Evolutionary conservation across 2,329 filamentous ascomycete species (phyloP).

Genomic region (Penicillium polonicum): DNA sequence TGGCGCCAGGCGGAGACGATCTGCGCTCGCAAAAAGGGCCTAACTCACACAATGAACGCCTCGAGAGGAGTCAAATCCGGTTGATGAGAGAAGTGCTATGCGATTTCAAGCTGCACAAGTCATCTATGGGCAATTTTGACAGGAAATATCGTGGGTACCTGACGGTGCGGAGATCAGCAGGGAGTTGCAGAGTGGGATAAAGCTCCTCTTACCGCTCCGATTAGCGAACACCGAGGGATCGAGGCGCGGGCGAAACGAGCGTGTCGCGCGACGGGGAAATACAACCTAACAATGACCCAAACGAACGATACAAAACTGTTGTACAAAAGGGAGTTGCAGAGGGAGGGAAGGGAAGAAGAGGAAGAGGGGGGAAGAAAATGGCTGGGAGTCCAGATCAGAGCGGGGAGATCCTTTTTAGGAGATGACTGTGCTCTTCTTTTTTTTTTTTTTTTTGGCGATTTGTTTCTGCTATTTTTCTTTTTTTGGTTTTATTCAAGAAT

Average conservation of each 20-base stretch:
- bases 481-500: not conserved
- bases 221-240: slow-evolving; percentile 19
- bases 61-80: slow-evolving; percentile 28
- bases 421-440: slow-evolving; percentile 1
- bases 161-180: slow-evolving; percentile 38
- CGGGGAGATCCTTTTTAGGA: slow-evolving; percentile 18
- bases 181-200: slow-evolving; percentile 29
- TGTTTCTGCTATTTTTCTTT: not conserved
- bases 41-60: slow-evolving; percentile 42
- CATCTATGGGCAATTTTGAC: slow-evolving; percentile 21
- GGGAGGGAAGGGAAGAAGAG: slow-evolving; percentile 17
- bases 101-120: slow-evolving; percentile 15
- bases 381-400: slow-evolving; percentile 23
- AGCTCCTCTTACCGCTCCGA: slow-evolving; percentile 23
- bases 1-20: slow-evolving; percentile 24
- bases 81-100: slow-evolving; percentile 11
- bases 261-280: slow-evolving; percentile 19
- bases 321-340: slow-evolving; percentile 24
- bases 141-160: slow-evolving; percentile 23
- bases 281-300: slow-evolving; percentile 19
- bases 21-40: slow-evolving; percentile 26
- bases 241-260: slow-evolving; percentile 26
- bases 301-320: slow-evolving; percentile 24
- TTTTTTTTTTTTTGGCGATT: not conserved
- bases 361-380: slow-evolving; percentile 22